These are phyloP conservation scores for Plectosphaerella sp. DNA, from an alignment of 2,329 filamentous ascomycete species.

Conservation along the genomic window DNA sequence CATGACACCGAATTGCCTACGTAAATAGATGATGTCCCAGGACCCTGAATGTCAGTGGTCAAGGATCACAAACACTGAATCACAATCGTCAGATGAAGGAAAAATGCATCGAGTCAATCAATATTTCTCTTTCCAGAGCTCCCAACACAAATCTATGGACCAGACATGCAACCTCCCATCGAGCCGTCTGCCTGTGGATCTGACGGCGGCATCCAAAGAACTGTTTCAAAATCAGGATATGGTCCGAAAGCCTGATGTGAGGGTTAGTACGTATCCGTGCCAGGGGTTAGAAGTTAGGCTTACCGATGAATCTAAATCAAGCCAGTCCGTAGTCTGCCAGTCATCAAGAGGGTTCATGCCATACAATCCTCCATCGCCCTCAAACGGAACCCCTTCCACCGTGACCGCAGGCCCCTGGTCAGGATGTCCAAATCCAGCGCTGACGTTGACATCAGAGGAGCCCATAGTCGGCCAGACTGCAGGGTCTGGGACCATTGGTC, in stretches of 20 bases:
- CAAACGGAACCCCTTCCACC: not conserved
- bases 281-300: not conserved
- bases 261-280: not conserved
- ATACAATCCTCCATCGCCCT: conserved; percentile 2
- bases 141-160: no score
- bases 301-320: conserved; percentile 12
- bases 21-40: no score
- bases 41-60: no score
- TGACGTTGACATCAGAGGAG: not conserved
- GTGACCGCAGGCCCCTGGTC: not conserved
- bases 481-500: not conserved
- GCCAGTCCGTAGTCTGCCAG: conserved; percentile 24
- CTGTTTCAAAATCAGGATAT: not conserved
- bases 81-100: no score
- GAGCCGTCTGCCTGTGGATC: not conserved
- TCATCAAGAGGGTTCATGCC: conserved; percentile 11
- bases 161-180: no score
- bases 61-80: no score
- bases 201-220: not conserved
- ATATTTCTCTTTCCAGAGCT: no score
- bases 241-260: not conserved
- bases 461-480: not conserved
- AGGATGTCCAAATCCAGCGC: no score
- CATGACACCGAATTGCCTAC: no score
- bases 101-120: no score